These are phyloP conservation scores for Podospora fimiseda DNA, from an alignment of 495 filamentous ascomycete species.

Conservation along the genomic window DNA sequence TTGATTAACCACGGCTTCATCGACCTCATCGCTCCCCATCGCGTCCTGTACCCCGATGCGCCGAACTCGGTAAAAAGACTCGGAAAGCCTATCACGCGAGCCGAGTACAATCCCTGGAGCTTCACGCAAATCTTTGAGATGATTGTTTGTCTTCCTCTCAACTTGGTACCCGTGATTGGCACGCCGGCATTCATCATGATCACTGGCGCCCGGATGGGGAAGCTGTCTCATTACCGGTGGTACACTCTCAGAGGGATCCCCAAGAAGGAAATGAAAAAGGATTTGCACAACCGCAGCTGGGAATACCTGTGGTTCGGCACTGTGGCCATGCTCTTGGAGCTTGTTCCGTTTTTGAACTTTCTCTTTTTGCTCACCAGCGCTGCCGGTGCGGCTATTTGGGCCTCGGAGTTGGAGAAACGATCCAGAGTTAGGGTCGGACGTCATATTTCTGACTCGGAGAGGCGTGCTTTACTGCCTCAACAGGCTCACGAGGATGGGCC, in stretches of 20 bases:
- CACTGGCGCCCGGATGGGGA: conserved; percentile 53
- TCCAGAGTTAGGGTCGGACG: conserved; percentile 21
- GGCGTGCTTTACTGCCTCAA: neutral
- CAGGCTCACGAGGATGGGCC: conserved; percentile 15
- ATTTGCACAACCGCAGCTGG: conserved; percentile 64
- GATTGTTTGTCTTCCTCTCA: conserved; percentile 73
- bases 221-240: conserved; percentile 60
- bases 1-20: conserved; percentile 45
- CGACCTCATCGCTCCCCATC: conserved; percentile 60
- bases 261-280: conserved; percentile 55
- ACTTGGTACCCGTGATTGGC: conserved; percentile 81
- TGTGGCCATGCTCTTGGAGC: conserved; percentile 53
- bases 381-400: conserved; percentile 82
- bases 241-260: conserved; percentile 74
- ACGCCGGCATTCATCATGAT: conserved; percentile 71
- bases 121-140: conserved; percentile 73
- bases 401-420: conserved; percentile 48
- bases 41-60: conserved; percentile 56
- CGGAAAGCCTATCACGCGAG: conserved; percentile 63
- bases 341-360: conserved; percentile 79
- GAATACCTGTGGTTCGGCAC: conserved; percentile 54
- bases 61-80: conserved; percentile 63
- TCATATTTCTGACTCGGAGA: conserved; percentile 16
- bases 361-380: conserved; percentile 77
- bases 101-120: conserved; percentile 63